Percentiles rank a stretch among this genome's conserved stretches.
Conservation (phyloP, 768 basidiomycete species). For the Mycena amicta region DNA sequence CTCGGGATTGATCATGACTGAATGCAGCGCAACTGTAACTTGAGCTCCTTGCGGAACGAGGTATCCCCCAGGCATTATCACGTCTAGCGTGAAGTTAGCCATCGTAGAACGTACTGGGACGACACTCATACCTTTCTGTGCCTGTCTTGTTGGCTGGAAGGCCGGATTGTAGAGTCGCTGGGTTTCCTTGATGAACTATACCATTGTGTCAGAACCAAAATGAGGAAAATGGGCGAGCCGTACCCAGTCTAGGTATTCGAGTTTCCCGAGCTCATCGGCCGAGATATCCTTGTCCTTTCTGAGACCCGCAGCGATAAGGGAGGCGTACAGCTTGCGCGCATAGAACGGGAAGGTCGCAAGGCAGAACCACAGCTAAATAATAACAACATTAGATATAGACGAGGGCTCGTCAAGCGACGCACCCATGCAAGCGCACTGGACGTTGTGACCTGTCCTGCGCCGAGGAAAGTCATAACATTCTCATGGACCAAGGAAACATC, state of each 20-base stretch:
- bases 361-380: conserved; percentile 15
- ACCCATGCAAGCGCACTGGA: conserved; percentile 18
- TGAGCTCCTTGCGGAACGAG: conserved; percentile 15
- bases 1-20: conserved; percentile 18
- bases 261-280: conserved; percentile 12
- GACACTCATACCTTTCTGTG: conserved; percentile 8
- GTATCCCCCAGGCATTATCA: conserved; percentile 16
- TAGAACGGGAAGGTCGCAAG: conserved; percentile 14
- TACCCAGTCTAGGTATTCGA: conserved; percentile 22
- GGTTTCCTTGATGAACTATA: conserved; percentile 12
- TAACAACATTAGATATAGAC: neutral
- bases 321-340: conserved; percentile 15
- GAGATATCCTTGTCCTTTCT: conserved; percentile 13
- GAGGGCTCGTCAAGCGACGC: neutral
- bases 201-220: neutral
- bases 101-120: neutral
- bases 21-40: conserved; percentile 16
- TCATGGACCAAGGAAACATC: conserved; percentile 12
- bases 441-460: conserved; percentile 18
- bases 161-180: conserved; percentile 18
- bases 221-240: neutral
- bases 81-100: neutral
- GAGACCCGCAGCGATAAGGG: conserved; percentile 13
- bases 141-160: conserved; percentile 18
- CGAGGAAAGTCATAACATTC: conserved; percentile 16